Base-by-base conservation (phyloP, 371 early-diverging fungal species). In the Paramicrosporidium saccamoebae region DNA sequence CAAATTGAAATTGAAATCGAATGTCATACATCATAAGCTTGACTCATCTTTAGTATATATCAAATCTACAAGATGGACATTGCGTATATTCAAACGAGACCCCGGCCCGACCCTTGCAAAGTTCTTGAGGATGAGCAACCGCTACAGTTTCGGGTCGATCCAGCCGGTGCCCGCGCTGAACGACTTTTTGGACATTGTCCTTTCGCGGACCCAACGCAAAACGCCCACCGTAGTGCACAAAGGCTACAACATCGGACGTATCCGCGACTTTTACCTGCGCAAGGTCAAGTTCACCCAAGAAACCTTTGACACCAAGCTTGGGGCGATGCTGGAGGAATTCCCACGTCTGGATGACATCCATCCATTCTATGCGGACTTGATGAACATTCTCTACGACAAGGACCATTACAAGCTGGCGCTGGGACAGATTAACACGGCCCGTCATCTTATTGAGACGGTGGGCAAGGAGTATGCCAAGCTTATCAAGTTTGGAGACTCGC, bases 331-430 rank as follows among this genome's bases (percentile, higher is more conserved):
- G 16, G 62, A 57, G 4, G 84, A 92, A 40, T 99, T 99, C 44
- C 99, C 99, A 22, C 78, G 88, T 35, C 56, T 99, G 16, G 98
- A 99, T 50, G 94, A 92, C 42, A 79, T 98, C 32, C 99, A 98
- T 45, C 98, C 98, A 9, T 99, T 98, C 55, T 95, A 95, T 44
- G 61, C 92, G n/a, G 98, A 98, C 48, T 50, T 98, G 36, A 92
- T 99, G 78, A 96, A 96, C 51, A 95, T 98, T 12, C 59, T 99
- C 22, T 99, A 99, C 56, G 98, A 99, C 60, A 74, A 77, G 46
- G 98, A 98, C 45, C 97, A 97, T 48, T 99, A 97, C 62, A 99
- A 99, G 54, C 64, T 99, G 24, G 95, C 97, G 12, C 57, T 99
- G 28, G 95, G 90, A 26, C 98, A 99, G 46, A 64, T 98, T 42